A percentile compares a stretch with the other conserved stretches of the same genome.
phyloP scores from a whole-genome alignment of 2,329 filamentous ascomycete genomes.

The Bipolaris bicolor region DNA sequence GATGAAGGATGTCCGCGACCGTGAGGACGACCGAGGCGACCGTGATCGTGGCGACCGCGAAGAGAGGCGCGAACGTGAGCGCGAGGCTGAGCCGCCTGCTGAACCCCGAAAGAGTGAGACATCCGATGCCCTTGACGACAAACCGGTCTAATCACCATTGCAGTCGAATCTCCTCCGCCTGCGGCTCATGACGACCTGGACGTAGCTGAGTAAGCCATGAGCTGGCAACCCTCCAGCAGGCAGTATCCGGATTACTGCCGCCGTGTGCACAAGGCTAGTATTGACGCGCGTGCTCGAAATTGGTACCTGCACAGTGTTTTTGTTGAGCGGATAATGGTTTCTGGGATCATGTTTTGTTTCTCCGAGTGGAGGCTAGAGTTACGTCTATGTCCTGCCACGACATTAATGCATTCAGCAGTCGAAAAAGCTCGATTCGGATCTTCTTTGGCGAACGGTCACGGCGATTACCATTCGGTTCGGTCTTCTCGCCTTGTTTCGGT shows the following conservation, averaged over 20 bases:
- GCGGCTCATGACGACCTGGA: constrained; percentile 89
- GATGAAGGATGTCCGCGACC: constrained; percentile 62
- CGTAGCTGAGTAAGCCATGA: constrained; percentile 72
- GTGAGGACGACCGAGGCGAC: constrained; percentile 64
- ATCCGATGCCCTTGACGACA: constrained; percentile 23
- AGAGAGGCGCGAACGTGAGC: constrained; percentile 57
- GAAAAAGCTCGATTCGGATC: constrained; percentile 40
- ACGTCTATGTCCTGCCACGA: constrained; percentile 32
- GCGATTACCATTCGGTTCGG: constrained; percentile 45
- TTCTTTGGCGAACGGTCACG: constrained; percentile 45
- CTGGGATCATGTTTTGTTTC: constrained; percentile 33
- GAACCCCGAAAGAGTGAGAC: constrained; percentile 85
- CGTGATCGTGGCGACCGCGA: constrained; percentile 56
- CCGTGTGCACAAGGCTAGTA: constrained; percentile 25
- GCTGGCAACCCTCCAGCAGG: constrained; percentile 20
- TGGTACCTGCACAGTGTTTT: constrained; percentile 33
- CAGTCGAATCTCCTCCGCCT: constrained; percentile 78
- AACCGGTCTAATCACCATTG: constrained; percentile 38
- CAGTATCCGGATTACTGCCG: constrained; percentile 17
- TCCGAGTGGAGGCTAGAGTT: constrained; percentile 33
- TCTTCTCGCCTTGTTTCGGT: constrained; percentile 37
- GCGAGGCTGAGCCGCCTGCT: constrained; percentile 75
- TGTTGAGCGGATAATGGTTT: constrained; percentile 31
- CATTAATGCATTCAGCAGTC: constrained; percentile 48
- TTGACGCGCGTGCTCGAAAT: constrained; percentile 27